A percentile compares a stretch with the other conserved stretches of the same genome.
Conservation (phyloP, 257 asterid genomes). For the Fraxinus cuspidata region DNA sequence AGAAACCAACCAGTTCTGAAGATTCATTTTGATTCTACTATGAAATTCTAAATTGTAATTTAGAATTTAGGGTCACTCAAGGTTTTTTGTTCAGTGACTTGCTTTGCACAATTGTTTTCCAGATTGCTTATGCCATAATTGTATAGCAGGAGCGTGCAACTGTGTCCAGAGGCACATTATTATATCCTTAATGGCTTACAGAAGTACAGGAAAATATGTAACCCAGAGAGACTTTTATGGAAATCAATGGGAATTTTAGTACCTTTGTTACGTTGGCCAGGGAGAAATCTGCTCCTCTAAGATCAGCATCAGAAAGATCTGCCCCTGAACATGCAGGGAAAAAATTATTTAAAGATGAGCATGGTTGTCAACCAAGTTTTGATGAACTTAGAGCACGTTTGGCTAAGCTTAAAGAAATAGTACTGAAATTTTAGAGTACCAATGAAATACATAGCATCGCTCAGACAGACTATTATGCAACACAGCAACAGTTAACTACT, state of each 20-base stretch:
- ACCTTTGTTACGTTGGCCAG: constrained; percentile 92
- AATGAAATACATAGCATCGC: not conserved
- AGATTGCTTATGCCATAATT: not conserved
- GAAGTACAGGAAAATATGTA: not conserved
- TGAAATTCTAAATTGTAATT: too few species aligned
- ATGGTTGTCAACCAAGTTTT: not conserved
- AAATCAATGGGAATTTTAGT: constrained; percentile 11
- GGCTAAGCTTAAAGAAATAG: not conserved
- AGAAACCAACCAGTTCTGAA: not conserved
- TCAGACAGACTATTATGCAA: not conserved
- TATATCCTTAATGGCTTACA: not conserved
- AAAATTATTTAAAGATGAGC: not conserved
- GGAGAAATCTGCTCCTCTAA: constrained; percentile 95
- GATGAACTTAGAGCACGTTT: not conserved
- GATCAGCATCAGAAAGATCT: constrained; percentile 93
- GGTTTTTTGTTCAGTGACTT: not conserved
- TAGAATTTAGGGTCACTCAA: not conserved
- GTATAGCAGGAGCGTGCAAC: not conserved
- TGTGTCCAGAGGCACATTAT: not conserved
- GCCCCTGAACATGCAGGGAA: constrained; percentile 60
- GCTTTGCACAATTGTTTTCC: not conserved
- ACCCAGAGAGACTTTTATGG: not conserved
- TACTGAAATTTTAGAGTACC: not conserved
- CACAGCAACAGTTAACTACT: not conserved
- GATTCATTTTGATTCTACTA: not conserved